Conservation (phyloP, 495 filamentous ascomycete genomes). For the Xylaria grammica region DNA sequence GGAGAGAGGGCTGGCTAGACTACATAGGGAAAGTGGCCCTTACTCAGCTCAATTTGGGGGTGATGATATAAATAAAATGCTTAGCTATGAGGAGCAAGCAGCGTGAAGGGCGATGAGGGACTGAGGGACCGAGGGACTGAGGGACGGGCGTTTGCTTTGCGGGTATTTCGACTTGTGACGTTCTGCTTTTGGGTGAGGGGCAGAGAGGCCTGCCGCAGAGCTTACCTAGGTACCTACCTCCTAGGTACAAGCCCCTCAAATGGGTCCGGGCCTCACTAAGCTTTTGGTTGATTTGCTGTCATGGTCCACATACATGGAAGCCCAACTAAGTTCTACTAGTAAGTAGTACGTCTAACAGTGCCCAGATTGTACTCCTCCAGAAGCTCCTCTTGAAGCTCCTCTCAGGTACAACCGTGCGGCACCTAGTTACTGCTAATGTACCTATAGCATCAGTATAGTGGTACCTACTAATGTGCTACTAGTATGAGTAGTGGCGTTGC, state of each 20-base stretch:
- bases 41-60: slow-evolving; percentile 14
- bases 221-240: neutral
- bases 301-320: slow-evolving; percentile 6
- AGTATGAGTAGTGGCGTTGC: no score
- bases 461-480: no score
- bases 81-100: neutral
- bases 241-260: no score
- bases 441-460: no score
- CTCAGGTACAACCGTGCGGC: no score
- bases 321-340: slow-evolving; percentile 6
- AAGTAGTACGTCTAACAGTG: neutral
- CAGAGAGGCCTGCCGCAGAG: neutral
- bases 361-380: neutral
- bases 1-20: neutral
- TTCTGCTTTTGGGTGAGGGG: slow-evolving; percentile 15
- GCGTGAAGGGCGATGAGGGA: no score
- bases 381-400: no score
- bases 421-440: no score
- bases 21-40: slow-evolving; percentile 12
- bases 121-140: no score
- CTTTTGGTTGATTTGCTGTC: slow-evolving; percentile 13
- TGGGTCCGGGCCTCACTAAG: neutral
- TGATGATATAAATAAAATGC: slow-evolving; percentile 8
- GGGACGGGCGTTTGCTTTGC: slow-evolving; percentile 5
- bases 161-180: slow-evolving; percentile 7